A percentile compares a stretch with the other conserved stretches of the same genome.
These are phyloP conservation scores for Candida pini DNA, from an alignment of 805 yeast species.

Conservation along the genomic window DNA sequence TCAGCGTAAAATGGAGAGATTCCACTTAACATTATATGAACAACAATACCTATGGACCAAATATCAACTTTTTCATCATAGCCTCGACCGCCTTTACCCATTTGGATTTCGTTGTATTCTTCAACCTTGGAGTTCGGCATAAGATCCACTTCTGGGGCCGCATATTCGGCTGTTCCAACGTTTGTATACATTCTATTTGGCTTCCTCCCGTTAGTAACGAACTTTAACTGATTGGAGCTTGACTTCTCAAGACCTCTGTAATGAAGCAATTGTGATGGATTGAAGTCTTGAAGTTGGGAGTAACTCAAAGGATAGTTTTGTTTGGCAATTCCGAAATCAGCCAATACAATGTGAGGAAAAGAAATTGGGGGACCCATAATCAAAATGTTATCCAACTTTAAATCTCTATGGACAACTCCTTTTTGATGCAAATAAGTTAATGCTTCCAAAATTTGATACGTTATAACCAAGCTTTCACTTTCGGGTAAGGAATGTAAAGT, in stretches of 20 bases:
- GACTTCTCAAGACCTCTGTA: constrained; percentile 6
- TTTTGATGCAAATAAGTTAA: constrained; percentile 47
- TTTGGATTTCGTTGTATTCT: background rate
- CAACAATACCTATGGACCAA: constrained; percentile 64
- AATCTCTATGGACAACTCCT: constrained; percentile 60
- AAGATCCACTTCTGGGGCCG: constrained; percentile 66
- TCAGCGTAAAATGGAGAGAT: constrained; percentile 55
- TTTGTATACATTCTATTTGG: constrained; percentile 22
- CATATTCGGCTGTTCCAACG: constrained; percentile 55
- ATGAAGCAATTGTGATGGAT: background rate
- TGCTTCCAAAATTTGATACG: constrained; percentile 53
- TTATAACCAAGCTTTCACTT: constrained; percentile 46
- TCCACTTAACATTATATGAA: constrained; percentile 56
- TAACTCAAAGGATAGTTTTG: constrained; percentile 6
- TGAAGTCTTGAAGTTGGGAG: constrained; percentile 3
- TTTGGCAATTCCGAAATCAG: constrained; percentile 60
- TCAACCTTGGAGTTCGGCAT: too few species aligned
- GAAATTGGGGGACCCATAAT: constrained; percentile 48
- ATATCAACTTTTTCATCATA: constrained; percentile 57
- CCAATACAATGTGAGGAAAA: constrained; percentile 48
- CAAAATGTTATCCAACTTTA: constrained; percentile 64
- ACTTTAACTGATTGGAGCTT: constrained; percentile 41
- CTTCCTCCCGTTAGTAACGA: background rate
- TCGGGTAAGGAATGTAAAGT: constrained; percentile 41
- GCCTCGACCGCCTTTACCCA: constrained; percentile 22